Evolutionary conservation across 1,139 yeast genomes (phyloP).

Genomic region (Hemisphaericaspora xylofermentans): DNA sequence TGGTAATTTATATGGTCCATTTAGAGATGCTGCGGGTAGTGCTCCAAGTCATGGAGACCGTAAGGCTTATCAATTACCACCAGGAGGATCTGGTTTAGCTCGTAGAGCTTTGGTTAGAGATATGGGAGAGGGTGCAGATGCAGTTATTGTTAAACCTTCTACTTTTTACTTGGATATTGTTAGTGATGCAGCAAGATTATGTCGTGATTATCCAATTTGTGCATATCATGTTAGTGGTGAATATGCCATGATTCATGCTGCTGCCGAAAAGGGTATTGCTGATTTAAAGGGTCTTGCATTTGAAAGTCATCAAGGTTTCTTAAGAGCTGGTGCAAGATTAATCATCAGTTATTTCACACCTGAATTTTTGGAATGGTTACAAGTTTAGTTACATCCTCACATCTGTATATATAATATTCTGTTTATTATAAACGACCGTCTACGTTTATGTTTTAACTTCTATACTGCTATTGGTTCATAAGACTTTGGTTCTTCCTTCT

Average conservation of each 20-base stretch:
- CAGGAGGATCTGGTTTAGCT: slow-evolving; percentile 91
- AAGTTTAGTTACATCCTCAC: slow-evolving; percentile 13
- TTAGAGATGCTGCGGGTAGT: slow-evolving; percentile 96
- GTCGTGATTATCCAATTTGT: slow-evolving; percentile 84
- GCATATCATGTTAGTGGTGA: slow-evolving; percentile 98
- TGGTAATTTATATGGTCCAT: slow-evolving; percentile 93
- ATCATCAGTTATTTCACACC: slow-evolving; percentile 94
- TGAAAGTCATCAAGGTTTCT: slow-evolving; percentile 86
- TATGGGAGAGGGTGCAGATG: slow-evolving; percentile 91
- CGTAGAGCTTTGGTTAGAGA: slow-evolving; percentile 88
- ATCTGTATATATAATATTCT: slow-evolving; percentile 1
- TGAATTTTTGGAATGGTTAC: slow-evolving; percentile 91
- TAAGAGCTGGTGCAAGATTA: slow-evolving; percentile 94
- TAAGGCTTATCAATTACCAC: slow-evolving; percentile 88
- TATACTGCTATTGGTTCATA: slow-evolving; percentile 18
- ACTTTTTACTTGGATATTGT: slow-evolving; percentile 91
- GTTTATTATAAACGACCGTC: background rate
- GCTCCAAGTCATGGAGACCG: slow-evolving; percentile 90
- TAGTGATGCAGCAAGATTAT: slow-evolving; percentile 80
- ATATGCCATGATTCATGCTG: slow-evolving; percentile 97
- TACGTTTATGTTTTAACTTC: background rate
- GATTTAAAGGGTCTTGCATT: slow-evolving; percentile 88
- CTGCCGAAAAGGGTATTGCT: slow-evolving; percentile 92
- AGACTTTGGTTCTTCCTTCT: slow-evolving; percentile 14
- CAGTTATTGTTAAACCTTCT: slow-evolving; percentile 94